Evolutionary conservation across 2,329 filamentous ascomycete genomes (phyloP).

Genomic region (Fusarium setosum): DNA sequence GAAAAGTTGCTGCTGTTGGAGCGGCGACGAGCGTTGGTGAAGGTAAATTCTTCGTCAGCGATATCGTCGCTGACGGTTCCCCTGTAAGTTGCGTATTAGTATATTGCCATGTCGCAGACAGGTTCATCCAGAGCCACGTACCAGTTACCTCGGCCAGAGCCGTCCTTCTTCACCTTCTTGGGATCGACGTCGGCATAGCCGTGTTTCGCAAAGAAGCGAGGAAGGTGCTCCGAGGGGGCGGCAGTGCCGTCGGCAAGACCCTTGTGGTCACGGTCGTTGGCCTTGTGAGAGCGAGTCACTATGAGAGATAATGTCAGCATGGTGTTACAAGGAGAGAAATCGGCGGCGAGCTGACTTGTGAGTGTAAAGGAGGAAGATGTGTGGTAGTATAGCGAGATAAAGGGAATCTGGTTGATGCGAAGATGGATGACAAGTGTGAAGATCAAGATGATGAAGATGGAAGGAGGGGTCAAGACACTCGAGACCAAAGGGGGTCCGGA

Average conservation of each 20-base stretch:
- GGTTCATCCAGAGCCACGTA: conserved; percentile 58
- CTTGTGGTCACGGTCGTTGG: conserved; percentile 91
- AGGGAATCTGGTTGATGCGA: conserved; percentile 9
- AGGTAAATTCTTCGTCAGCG: conserved; percentile 84
- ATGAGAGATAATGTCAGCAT: conserved; percentile 26
- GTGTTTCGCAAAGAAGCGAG: conserved; percentile 92
- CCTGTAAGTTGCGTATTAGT: conserved; percentile 64
- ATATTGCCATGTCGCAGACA: not conserved
- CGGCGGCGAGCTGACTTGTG: conserved; percentile 33
- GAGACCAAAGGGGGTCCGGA: conserved; percentile 22
- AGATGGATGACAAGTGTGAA: conserved; percentile 16
- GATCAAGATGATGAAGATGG: conserved; percentile 26
- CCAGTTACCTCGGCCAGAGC: conserved; percentile 94
- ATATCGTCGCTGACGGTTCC: conserved; percentile 86
- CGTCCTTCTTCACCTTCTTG: conserved; percentile 97
- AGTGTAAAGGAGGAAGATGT: conserved; percentile 1
- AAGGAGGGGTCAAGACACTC: conserved; percentile 31
- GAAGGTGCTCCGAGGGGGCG: conserved; percentile 77
- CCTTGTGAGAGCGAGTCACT: conserved; percentile 99
- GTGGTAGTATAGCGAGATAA: not conserved
- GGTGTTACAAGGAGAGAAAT: not conserved
- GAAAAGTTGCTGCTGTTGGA: conserved; percentile 88
- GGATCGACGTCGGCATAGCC: conserved; percentile 86
- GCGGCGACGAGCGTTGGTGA: conserved; percentile 87
- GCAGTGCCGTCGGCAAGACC: conserved; percentile 80